Conservation (phyloP, 2,329 filamentous ascomycete species). For the Penicillium griseofulvum region DNA sequence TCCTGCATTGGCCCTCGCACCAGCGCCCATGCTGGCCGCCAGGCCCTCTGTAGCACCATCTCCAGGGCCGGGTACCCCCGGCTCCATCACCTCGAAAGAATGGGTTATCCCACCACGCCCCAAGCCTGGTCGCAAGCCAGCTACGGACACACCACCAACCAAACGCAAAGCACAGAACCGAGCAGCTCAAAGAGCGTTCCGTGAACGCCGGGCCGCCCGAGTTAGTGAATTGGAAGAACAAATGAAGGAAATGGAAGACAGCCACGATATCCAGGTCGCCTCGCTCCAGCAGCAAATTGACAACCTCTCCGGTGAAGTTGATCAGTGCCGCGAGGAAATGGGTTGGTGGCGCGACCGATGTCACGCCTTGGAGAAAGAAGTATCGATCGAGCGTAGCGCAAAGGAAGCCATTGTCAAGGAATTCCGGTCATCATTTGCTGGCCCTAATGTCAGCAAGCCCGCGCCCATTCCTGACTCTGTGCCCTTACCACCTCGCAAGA, state of each 20-base stretch:
- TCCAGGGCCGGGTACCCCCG: slow-evolving; percentile 39
- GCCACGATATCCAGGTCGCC: slow-evolving; percentile 43
- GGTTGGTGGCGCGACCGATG: slow-evolving; percentile 53
- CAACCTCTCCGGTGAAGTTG: slow-evolving; percentile 62
- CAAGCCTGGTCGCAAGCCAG: slow-evolving; percentile 89
- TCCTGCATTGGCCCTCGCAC: slow-evolving; percentile 29
- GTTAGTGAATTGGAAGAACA: slow-evolving; percentile 66
- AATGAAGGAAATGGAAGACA: slow-evolving; percentile 49
- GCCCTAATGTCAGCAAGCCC: slow-evolving; percentile 16
- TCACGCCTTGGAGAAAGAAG: slow-evolving; percentile 61
- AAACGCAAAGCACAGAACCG: slow-evolving; percentile 95
- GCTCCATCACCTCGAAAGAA: slow-evolving; percentile 72
- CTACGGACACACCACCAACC: slow-evolving; percentile 86
- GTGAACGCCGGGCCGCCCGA: slow-evolving; percentile 79
- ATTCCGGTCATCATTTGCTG: slow-evolving; percentile 34
- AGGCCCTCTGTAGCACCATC: slow-evolving; percentile 41
- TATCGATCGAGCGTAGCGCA: slow-evolving; percentile 46
- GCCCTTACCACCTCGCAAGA: slow-evolving; percentile 36
- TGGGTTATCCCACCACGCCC: slow-evolving; percentile 82
- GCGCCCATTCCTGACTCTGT: slow-evolving; percentile 36
- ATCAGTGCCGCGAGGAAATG: slow-evolving; percentile 59
- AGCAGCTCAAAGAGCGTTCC: slow-evolving; percentile 84
- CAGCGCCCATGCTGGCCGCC: slow-evolving; percentile 39
- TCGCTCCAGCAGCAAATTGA: slow-evolving; percentile 56
- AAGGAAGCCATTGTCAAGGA: slow-evolving; percentile 46